Percentiles rank a stretch among this genome's conserved stretches.
phyloP scores from a whole-genome alignment of 2,329 filamentous ascomycete species.

The Fonsecaea monophora region DNA sequence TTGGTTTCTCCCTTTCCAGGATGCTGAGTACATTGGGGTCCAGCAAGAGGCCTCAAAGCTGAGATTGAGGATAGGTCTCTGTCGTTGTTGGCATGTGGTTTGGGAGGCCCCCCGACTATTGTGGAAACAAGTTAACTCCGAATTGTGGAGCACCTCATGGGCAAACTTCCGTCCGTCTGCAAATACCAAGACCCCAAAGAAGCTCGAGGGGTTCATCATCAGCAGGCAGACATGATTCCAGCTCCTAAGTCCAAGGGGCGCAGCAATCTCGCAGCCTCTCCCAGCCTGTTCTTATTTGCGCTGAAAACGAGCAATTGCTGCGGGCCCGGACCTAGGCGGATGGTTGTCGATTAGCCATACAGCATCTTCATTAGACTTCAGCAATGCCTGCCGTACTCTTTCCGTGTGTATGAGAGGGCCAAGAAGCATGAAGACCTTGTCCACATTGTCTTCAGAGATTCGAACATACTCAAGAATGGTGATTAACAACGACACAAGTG shows the following conservation, averaged over 20 bases:
- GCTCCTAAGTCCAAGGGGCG: background rate
- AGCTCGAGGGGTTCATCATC: background rate
- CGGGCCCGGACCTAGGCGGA: background rate
- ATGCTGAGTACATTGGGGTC: background rate
- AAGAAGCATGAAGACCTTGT: conserved; percentile 51
- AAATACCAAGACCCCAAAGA: background rate
- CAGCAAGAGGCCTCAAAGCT: background rate
- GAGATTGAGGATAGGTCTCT: conserved; percentile 1
- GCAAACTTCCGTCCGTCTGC: background rate
- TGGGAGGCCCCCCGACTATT: background rate
- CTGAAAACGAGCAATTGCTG: background rate
- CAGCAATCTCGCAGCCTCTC: background rate
- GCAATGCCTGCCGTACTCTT: conserved; percentile 29
- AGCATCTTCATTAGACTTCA: conserved; percentile 37
- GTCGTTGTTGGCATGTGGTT: background rate
- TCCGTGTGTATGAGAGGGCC: conserved; percentile 22
- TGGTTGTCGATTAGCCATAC: conserved; percentile 34
- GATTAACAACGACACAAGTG: conserved; percentile 45
- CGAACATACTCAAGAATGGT: conserved; percentile 50
- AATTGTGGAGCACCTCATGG: background rate
- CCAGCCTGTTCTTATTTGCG: background rate
- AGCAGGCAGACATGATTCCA: background rate
- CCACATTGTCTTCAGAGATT: conserved; percentile 49
- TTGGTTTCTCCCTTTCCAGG: background rate
- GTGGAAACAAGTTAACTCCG: conserved; percentile 10